phyloP scores from a whole-genome alignment of 176 grass and related monocot genomes.

The Oryza glaberrima region DNA sequence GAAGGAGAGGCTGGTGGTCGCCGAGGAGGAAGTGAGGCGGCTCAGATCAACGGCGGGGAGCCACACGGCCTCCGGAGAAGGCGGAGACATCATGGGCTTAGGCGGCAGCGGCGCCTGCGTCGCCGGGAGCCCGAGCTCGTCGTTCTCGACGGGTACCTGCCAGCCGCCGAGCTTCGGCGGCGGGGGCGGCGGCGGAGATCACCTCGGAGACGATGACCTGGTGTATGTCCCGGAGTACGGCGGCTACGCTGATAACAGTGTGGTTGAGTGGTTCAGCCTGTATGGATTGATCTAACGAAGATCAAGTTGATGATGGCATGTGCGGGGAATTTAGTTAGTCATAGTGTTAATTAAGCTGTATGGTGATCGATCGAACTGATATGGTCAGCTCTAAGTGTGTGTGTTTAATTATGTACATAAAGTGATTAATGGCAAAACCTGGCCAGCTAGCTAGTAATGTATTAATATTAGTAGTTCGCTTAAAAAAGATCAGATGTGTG shows the following conservation, averaged over 20 bases:
- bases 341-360: constrained; percentile 15
- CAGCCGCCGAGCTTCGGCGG: constrained; percentile 40
- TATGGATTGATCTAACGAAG: constrained; percentile 45
- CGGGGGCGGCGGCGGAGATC: constrained; percentile 9
- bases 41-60: constrained; percentile 34
- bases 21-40: constrained; percentile 67
- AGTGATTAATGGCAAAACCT: constrained; percentile 45
- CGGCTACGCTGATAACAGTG: constrained; percentile 38
- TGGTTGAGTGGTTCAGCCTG: constrained; percentile 54
- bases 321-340: constrained; percentile 36
- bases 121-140: constrained; percentile 72
- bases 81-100: constrained; percentile 15
- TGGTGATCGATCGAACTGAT: not conserved
- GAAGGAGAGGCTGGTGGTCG: constrained; percentile 58
- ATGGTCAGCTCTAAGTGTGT: not conserved
- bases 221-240: constrained; percentile 43
- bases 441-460: constrained; percentile 27
- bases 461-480: not conserved
- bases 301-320: not conserved
- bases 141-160: constrained; percentile 70
- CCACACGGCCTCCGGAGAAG: constrained; percentile 37
- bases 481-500: constrained; percentile 26
- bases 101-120: not conserved
- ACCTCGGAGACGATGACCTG: constrained; percentile 40
- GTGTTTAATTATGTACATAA: constrained; percentile 54